Conservation (phyloP, 2,329 filamentous ascomycete species). For the Fusarium equiseti region DNA sequence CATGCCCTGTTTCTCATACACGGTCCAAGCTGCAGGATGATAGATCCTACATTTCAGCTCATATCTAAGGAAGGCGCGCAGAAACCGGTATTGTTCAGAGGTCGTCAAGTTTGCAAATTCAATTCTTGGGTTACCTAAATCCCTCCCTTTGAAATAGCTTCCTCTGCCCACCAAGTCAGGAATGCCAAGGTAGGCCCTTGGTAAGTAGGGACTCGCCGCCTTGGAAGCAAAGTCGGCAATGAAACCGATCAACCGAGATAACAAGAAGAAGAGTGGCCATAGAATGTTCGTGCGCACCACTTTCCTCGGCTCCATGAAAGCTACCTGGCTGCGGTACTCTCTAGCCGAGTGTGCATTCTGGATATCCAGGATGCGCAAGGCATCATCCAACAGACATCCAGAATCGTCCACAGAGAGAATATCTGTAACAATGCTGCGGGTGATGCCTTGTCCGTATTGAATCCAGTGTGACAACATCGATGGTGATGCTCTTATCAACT, state of each 20-base stretch:
- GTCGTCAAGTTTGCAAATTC: neutral
- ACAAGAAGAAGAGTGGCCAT: neutral
- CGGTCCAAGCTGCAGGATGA: neutral
- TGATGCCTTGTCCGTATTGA: neutral
- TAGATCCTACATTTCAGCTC: neutral
- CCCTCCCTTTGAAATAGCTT: neutral
- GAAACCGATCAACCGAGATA: neutral
- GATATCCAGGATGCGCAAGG: neutral
- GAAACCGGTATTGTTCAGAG: neutral
- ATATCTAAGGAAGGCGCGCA: neutral
- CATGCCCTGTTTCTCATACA: neutral
- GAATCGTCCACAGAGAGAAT: neutral
- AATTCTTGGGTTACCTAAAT: too few species aligned
- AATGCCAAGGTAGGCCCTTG: neutral
- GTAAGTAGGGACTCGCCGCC: neutral
- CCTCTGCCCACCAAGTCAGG: neutral
- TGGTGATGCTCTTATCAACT: neutral
- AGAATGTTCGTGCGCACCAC: neutral
- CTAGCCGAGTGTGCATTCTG: neutral
- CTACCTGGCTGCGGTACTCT: fast-evolving
- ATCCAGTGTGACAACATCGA: neutral
- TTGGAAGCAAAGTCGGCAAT: neutral
- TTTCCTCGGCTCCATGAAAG: neutral
- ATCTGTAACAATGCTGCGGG: neutral
- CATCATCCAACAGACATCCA: neutral